phyloP scores from a whole-genome alignment of 345 rosid species.

The Eucalyptus tenuipes region DNA sequence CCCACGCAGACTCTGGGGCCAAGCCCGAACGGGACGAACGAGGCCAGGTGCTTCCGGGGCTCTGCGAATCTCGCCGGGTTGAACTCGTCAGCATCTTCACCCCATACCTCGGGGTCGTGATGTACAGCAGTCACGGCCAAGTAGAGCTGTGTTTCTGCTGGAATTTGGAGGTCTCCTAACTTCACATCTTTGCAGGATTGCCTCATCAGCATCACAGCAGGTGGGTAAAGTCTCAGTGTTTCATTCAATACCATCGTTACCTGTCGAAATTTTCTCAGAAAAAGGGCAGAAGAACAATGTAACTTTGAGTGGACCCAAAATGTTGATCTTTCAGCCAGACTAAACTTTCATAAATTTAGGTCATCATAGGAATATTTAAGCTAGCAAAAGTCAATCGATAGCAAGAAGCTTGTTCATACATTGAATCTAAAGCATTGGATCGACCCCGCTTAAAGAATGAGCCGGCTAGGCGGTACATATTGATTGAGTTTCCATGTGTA shows the following conservation, averaged over 20 bases:
- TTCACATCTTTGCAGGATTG: constrained; percentile 22
- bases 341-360: not conserved
- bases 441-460: not conserved
- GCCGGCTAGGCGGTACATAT: not conserved
- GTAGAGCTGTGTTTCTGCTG: constrained; percentile 46
- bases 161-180: constrained; percentile 50
- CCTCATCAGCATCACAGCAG: constrained; percentile 40
- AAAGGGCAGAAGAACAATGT: not conserved
- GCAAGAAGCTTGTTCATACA: not conserved
- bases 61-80: constrained; percentile 55
- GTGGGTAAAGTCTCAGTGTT: constrained; percentile 69
- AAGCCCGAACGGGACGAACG: constrained; percentile 41
- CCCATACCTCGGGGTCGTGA: constrained; percentile 60
- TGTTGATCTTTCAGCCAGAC: not conserved
- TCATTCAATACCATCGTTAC: constrained; percentile 54
- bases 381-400: not conserved
- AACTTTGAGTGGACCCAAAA: not conserved
- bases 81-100: constrained; percentile 49
- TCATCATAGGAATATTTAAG: not conserved
- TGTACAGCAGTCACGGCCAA: constrained; percentile 39
- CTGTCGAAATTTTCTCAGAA: constrained; percentile 9
- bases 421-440: not conserved
- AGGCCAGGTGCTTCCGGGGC: constrained; percentile 28
- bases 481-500: not conserved
- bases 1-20: constrained; percentile 59